A percentile compares a stretch with the other conserved stretches of the same genome.
phyloP scores from a whole-genome alignment of 768 basidiomycete species.

The Strobilomyces dryophilus region DNA sequence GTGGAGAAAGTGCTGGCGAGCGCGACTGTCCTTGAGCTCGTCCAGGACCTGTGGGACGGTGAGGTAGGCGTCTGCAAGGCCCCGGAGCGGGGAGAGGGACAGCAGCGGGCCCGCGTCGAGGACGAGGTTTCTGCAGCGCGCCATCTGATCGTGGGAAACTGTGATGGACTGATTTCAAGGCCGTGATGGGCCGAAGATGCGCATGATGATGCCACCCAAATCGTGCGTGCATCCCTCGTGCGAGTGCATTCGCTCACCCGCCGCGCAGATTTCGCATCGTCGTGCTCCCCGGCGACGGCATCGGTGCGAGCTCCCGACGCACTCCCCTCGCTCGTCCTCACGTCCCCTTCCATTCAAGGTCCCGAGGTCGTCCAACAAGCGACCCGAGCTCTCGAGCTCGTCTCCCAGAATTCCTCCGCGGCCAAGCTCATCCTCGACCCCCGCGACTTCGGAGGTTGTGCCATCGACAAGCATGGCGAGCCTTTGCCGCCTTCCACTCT shows the following conservation, averaged over 20 bases:
- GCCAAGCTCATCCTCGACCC: slow-evolving; percentile 70
- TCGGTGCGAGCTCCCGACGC: slow-evolving; percentile 51
- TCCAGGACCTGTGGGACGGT: slow-evolving; percentile 88
- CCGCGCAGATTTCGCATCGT: slow-evolving; percentile 73
- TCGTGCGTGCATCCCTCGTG: slow-evolving; percentile 33
- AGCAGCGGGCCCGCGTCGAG: slow-evolving; percentile 94
- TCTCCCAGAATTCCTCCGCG: slow-evolving; percentile 58
- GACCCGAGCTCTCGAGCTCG: slow-evolving; percentile 69
- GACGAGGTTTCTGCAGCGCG: slow-evolving; percentile 71
- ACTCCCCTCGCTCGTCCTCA: not conserved
- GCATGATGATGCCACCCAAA: slow-evolving; percentile 38
- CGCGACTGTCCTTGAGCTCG: slow-evolving; percentile 86
- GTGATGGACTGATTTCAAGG: no score
- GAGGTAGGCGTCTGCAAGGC: slow-evolving; percentile 78
- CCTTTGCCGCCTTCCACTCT: slow-evolving; percentile 83
- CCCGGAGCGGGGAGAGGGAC: slow-evolving; percentile 84
- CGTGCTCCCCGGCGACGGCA: slow-evolving; percentile 94
- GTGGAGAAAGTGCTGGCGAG: slow-evolving; percentile 80
- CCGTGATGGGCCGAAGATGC: no score
- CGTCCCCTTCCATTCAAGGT: slow-evolving; percentile 40
- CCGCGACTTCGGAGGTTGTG: slow-evolving; percentile 86
- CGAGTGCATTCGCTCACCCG: slow-evolving; percentile 1
- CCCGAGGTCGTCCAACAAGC: slow-evolving; percentile 90
- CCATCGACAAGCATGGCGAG: slow-evolving; percentile 85
- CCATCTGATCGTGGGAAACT: slow-evolving; percentile 15